Evolutionary conservation across 345 rosid species (phyloP), one percentile per base, ranked within the genome.

Genomic region (Bretschneidera sinensis): DNA sequence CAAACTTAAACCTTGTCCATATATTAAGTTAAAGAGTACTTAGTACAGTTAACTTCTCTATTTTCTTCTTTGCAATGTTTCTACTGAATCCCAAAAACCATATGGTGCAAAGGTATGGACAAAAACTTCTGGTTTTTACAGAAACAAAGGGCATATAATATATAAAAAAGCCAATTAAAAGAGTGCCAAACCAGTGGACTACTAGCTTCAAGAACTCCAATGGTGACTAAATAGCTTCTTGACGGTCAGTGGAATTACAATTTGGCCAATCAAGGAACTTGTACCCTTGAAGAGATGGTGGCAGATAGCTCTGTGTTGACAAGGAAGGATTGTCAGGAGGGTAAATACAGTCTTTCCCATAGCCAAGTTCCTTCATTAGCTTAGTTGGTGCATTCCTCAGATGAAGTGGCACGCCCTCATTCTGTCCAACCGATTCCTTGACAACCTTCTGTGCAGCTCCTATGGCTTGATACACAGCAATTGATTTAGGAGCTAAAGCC

Each of bases 321-420:
- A 78, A 50, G 31, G 73, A 68, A 24, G 97, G 95, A 67, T 87
- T 65, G 21, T 75, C 68, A 0, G 97, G 97, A 15, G 95, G 80
- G 70, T 90, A 90, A 48, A 87, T 65, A 65, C 87, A 90, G 62
- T 76, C 92, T 66, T 82, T 85, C 10, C 84, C 97, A 64, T 87
- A 90, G 9, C 88, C 95, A 54, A 90, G 62, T 21, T 87, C 85
- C 78, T 83, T 82, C 95, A 90, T 87, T 20, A 90, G 69, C 76
- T 76, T 90, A 3, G 97, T 87, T 15, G 95, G 88, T 2, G 92
- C 95, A 48, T 90, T 90, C 72, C 95, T 83, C 61, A 90, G 66
- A 69, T 90, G 97, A 43, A 90, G 79, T 0, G 97, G 95, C 66
- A 87, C 97, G 4, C 90, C 87, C 71, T 90, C 90, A 3, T 87